phyloP scores from a whole-genome alignment of 1,284 basidiomycete genomes.

The Pyrrhoderma noxium region DNA sequence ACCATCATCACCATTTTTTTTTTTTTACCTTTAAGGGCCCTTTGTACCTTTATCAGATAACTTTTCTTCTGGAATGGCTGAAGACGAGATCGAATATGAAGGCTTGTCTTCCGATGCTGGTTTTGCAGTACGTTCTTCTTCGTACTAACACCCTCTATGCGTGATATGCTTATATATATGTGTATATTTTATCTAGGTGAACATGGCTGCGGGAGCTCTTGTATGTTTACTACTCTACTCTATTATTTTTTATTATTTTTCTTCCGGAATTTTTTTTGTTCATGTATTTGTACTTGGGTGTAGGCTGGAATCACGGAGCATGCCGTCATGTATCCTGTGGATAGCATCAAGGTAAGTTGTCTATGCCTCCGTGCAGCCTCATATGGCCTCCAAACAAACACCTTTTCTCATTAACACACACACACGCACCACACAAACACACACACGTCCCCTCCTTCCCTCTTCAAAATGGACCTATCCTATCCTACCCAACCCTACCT shows the following conservation, averaged over 20 bases:
- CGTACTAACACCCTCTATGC: background rate
- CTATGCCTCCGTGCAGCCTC: background rate
- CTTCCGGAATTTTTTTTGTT: too few relatives aligned
- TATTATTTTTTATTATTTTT: background rate
- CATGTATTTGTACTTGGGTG: too few relatives aligned
- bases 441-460: background rate
- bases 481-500: constrained; percentile 2
- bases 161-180: constrained; percentile 8
- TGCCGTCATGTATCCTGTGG: constrained; percentile 97
- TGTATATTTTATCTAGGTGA: constrained; percentile 49
- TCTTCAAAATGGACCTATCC: background rate
- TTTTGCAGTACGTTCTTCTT: constrained; percentile 45
- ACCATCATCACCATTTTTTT: too few relatives aligned
- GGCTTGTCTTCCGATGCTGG: constrained; percentile 70
- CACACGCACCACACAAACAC: background rate
- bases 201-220: constrained; percentile 96
- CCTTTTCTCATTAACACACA: background rate
- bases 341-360: constrained; percentile 94
- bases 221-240: constrained; percentile 43
- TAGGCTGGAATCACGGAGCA: constrained; percentile 99
- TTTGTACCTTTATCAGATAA: too few relatives aligned
- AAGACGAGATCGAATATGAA: constrained; percentile 69
- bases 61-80: constrained; percentile 22
- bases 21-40: too few relatives aligned
- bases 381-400: background rate